Evolutionary conservation across 2,329 filamentous ascomycete species (phyloP).

Genomic region (Neoascochyta sp.): DNA sequence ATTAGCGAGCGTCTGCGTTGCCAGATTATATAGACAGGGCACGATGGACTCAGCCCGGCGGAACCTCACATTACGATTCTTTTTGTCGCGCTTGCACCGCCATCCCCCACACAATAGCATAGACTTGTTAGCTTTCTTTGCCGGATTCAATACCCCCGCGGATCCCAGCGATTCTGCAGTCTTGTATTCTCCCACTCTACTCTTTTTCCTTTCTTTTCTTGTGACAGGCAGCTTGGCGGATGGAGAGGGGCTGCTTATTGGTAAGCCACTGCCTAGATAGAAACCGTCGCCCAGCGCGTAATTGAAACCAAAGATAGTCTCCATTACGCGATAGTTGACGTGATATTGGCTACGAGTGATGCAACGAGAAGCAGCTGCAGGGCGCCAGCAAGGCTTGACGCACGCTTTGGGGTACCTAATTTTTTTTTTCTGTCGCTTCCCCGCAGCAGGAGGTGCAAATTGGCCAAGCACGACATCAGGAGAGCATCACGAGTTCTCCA

Average conservation of each 20-base stretch:
- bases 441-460: constrained; percentile 14
- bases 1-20: constrained; percentile 34
- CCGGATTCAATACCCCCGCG: constrained; percentile 37
- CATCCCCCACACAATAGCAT: constrained; percentile 11
- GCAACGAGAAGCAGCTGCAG: constrained; percentile 20
- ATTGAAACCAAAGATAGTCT: constrained; percentile 26
- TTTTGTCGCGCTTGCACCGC: constrained; percentile 14
- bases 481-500: constrained; percentile 14
- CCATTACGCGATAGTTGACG: constrained; percentile 37
- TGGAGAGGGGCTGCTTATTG: constrained; percentile 27
- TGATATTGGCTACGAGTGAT: constrained; percentile 32
- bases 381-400: constrained; percentile 12
- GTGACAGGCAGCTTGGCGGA: constrained; percentile 13
- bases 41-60: constrained; percentile 22
- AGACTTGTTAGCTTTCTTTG: constrained; percentile 31
- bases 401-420: constrained; percentile 1
- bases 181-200: constrained; percentile 33
- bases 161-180: constrained; percentile 28
- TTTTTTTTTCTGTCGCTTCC: constrained; percentile 9
- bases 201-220: no score
- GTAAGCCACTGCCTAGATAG: constrained; percentile 27
- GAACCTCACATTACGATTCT: constrained; percentile 33
- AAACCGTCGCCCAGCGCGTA: constrained; percentile 33
- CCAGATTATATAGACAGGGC: constrained; percentile 33
- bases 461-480: constrained; percentile 8